phyloP scores from a whole-genome alignment of 768 basidiomycete genomes.

The Agaricus blazei region DNA sequence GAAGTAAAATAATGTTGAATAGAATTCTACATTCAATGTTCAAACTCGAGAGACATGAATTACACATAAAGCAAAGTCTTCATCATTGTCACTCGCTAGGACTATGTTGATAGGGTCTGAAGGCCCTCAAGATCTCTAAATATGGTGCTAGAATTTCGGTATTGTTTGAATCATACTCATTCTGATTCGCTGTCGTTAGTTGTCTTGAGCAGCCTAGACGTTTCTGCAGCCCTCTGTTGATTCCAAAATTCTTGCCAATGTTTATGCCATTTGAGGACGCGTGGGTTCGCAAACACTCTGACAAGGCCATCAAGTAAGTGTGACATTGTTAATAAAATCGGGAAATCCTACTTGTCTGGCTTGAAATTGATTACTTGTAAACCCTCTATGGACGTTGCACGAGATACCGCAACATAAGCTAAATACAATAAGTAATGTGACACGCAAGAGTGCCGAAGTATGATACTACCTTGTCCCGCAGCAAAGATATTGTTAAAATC shows the following conservation, averaged over 20 bases:
- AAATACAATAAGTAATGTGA: neutral
- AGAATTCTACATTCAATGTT: neutral
- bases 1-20: neutral
- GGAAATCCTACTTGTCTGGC: slow-evolving; percentile 39
- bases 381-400: slow-evolving; percentile 58
- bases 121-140: neutral
- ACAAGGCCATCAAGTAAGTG: neutral
- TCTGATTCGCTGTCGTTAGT: neutral
- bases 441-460: neutral
- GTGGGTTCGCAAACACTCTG: slow-evolving; percentile 9
- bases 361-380: slow-evolving; percentile 63
- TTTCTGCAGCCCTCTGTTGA: neutral
- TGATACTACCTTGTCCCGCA: slow-evolving; percentile 60
- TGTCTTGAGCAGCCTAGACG: neutral
- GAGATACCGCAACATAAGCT: slow-evolving; percentile 70
- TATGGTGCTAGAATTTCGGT: neutral
- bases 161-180: neutral
- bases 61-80: neutral
- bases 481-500: slow-evolving; percentile 72
- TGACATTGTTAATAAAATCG: neutral
- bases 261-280: slow-evolving; percentile 11
- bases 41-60: neutral
- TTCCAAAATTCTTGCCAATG: slow-evolving; percentile 2
- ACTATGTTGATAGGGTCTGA: neutral
- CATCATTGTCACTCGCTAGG: neutral